These are phyloP conservation scores for Pseudogymnoascus sp. DNA, from an alignment of 2,329 filamentous ascomycete species.

Conservation along the genomic window DNA sequence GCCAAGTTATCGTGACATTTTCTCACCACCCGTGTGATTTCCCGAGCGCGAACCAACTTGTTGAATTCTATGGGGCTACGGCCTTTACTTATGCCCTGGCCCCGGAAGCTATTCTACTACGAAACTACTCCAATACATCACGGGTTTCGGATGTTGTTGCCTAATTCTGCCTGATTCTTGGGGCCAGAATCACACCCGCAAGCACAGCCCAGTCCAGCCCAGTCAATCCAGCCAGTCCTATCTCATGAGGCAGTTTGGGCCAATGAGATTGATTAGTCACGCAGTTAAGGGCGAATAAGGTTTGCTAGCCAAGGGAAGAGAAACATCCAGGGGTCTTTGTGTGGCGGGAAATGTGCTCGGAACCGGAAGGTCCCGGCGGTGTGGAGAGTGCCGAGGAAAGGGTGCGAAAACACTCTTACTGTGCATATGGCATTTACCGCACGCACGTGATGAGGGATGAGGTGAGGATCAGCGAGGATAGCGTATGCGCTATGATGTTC, in stretches of 20 bases:
- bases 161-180: no score
- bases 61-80: no score
- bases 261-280: constrained; percentile 2
- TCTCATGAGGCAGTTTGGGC: neutral
- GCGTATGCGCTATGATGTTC: neutral
- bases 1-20: constrained; percentile 1
- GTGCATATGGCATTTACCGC: neutral
- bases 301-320: neutral
- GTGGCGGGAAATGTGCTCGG: neutral
- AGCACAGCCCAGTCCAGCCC: neutral
- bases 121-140: no score
- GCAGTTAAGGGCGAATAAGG: neutral
- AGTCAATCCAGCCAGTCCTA: neutral
- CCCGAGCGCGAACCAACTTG: no score
- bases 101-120: no score
- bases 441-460: neutral
- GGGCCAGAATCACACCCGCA: no score
- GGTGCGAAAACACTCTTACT: neutral
- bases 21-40: neutral
- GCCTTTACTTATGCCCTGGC: no score
- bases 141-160: no score
- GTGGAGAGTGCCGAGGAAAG: neutral
- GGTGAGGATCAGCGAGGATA: neutral
- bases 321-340: neutral
- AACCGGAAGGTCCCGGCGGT: neutral